A percentile compares a stretch with the other conserved stretches of the same genome.
phyloP scores from a whole-genome alignment of 148 eudicot species.

The Dysphania ambrosioides region DNA sequence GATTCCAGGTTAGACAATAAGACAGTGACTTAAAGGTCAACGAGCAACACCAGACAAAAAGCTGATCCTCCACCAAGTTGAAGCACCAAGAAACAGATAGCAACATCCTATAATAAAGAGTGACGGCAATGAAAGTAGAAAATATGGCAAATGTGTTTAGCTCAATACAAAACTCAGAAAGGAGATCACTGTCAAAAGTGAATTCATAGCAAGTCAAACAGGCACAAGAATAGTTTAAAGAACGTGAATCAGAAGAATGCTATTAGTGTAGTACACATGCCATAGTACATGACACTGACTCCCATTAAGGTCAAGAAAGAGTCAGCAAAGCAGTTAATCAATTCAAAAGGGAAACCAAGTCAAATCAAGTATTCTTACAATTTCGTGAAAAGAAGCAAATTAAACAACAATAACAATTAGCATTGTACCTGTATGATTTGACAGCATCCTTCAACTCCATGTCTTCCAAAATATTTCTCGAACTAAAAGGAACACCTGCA shows the following conservation, averaged over 20 bases:
- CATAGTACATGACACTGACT: neutral
- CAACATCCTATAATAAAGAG: neutral
- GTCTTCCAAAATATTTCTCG: constrained; percentile 90
- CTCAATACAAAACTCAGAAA: neutral
- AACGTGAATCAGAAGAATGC: neutral
- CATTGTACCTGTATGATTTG: constrained; percentile 62
- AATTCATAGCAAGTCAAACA: neutral
- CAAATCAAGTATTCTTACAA: neutral
- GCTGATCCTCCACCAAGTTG: neutral
- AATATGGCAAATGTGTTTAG: neutral
- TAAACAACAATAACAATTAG: neutral
- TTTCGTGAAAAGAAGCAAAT: neutral
- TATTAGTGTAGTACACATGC: neutral
- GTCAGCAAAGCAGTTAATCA: neutral
- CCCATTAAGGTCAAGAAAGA: neutral
- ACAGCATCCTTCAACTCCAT: constrained; percentile 84
- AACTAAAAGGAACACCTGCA: constrained; percentile 74
- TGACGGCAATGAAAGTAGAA: neutral
- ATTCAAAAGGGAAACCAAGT: neutral
- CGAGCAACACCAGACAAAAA: neutral
- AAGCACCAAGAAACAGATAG: neutral
- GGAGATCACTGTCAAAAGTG: neutral
- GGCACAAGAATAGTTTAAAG: neutral
- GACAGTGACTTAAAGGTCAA: neutral
- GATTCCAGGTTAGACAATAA: neutral